Evolutionary conservation across 768 basidiomycete species (phyloP).

Genomic region (Suillus alpinus): DNA sequence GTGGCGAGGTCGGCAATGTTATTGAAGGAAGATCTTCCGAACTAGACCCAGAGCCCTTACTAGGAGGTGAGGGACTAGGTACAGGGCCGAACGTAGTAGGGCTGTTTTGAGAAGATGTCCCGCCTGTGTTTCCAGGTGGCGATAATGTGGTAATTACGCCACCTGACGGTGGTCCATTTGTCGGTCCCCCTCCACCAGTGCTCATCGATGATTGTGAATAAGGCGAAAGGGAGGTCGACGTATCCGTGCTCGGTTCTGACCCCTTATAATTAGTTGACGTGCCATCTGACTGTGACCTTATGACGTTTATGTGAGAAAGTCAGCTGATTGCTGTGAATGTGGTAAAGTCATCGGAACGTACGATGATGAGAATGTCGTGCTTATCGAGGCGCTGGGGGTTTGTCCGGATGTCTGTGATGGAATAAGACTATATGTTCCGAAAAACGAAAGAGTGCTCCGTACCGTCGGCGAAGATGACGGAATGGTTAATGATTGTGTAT

Average conservation of each 20-base stretch:
- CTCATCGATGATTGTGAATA: not conserved
- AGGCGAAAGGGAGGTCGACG: not conserved
- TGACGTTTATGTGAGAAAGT: constrained; percentile 1
- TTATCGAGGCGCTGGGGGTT: not conserved
- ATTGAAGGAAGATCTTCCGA: not conserved
- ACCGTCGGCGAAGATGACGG: not conserved
- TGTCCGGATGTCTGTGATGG: not conserved
- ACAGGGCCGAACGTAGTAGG: not conserved
- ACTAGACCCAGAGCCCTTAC: not conserved
- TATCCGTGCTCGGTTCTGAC: not conserved
- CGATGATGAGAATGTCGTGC: not conserved
- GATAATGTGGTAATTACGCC: too few species aligned
- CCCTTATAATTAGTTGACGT: constrained; percentile 2
- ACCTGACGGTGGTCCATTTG: not conserved
- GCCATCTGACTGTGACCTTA: constrained; percentile 2
- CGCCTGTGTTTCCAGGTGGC: not conserved
- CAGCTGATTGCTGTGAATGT: not conserved
- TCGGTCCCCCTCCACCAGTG: not conserved
- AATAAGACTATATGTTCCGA: not conserved
- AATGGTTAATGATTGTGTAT: not conserved
- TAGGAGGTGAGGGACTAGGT: not conserved
- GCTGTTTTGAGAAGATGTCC: not conserved
- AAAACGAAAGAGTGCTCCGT: not conserved
- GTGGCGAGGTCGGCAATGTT: not conserved
- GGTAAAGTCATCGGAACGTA: constrained; percentile 1